Percentiles rank a stretch among this genome's conserved stretches.
Evolutionary conservation across 2,329 filamentous ascomycete species (phyloP).

Genomic region (Bimuria novae-zelandiae): DNA sequence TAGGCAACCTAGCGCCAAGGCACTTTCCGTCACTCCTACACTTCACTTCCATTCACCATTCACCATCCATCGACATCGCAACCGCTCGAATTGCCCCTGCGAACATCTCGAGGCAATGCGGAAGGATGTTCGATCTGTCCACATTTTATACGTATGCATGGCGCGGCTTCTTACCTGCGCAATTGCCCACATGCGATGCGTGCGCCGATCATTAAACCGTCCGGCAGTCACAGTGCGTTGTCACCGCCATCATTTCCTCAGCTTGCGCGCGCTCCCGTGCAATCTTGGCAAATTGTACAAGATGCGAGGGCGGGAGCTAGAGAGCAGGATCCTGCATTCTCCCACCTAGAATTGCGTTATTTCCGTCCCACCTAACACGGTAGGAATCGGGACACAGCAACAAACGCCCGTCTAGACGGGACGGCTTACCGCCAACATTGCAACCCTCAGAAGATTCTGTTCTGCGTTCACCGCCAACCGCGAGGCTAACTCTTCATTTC

Average conservation of each 20-base stretch:
- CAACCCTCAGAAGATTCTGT: background rate
- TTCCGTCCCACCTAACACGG: background rate
- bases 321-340: background rate
- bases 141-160: slow-evolving; percentile 18
- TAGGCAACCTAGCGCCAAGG: too few species aligned
- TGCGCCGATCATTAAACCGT: background rate
- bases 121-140: background rate
- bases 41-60: too few species aligned
- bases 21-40: too few species aligned
- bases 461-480: background rate
- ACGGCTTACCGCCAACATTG: background rate
- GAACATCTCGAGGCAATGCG: background rate
- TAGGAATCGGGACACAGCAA: background rate
- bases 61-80: too few species aligned
- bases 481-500: background rate
- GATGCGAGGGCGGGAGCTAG: background rate
- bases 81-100: background rate
- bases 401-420: background rate
- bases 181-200: slow-evolving; percentile 1
- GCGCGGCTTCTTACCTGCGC: slow-evolving; percentile 3
- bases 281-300: slow-evolving; percentile 1
- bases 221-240: background rate
- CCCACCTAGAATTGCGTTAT: background rate
- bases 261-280: background rate
- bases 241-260: background rate